Percentiles rank a stretch among this genome's conserved stretches.
Conservation (phyloP, 2,329 filamentous ascomycete genomes). For the Trichoderma pleuroti region DNA sequence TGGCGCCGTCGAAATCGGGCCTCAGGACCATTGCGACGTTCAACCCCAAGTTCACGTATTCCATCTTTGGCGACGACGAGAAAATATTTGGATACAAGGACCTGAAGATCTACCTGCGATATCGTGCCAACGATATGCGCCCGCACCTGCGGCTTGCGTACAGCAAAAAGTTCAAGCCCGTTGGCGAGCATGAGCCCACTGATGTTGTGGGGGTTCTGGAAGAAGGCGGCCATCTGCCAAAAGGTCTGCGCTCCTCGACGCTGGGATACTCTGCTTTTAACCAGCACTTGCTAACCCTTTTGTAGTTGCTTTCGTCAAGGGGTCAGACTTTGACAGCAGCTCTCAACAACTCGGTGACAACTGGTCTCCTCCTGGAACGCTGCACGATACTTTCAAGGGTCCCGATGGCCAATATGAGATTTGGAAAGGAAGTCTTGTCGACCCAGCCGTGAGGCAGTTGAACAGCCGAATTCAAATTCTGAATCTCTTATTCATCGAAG, state of each 20-base stretch:
- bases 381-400: conserved; percentile 60
- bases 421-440: conserved; percentile 73
- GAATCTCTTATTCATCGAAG: conserved; percentile 86
- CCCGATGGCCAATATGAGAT: conserved; percentile 71
- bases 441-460: conserved; percentile 66
- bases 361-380: conserved; percentile 72
- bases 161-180: conserved; percentile 64
- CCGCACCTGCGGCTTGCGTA: conserved; percentile 71
- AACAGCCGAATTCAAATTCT: conserved; percentile 80
- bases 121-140: conserved; percentile 67
- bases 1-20: conserved; percentile 46
- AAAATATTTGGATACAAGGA: conserved; percentile 85
- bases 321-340: conserved; percentile 58
- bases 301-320: conserved; percentile 63
- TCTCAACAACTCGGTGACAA: conserved; percentile 44
- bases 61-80: conserved; percentile 91
- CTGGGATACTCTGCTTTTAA: not conserved
- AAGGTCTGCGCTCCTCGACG: conserved; percentile 45
- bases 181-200: conserved; percentile 65
- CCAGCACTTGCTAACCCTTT: not conserved
- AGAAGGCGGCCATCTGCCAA: conserved; percentile 63
- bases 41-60: conserved; percentile 82
- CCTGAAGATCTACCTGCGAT: conserved; percentile 70
- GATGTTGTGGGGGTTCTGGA: conserved; percentile 65
- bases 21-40: conserved; percentile 65